These are phyloP conservation scores for Pichiaceae sp. DNA, from an alignment of 1,139 yeast species.

Conservation along the genomic window DNA sequence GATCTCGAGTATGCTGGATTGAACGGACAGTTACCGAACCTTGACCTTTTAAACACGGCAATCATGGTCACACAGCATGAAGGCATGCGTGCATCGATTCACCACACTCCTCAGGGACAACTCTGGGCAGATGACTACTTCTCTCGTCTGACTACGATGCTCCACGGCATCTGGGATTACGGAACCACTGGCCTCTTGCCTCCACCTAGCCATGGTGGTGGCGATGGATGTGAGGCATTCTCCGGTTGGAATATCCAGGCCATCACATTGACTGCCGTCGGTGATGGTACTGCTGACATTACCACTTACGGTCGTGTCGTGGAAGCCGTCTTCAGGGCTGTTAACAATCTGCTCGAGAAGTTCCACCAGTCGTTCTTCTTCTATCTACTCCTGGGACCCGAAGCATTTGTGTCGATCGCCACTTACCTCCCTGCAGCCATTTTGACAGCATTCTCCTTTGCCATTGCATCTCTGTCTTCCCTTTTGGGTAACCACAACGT, in stretches of 20 bases:
- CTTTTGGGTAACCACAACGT: slow-evolving; percentile 34
- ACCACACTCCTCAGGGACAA: slow-evolving; percentile 44
- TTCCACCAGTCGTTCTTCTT: slow-evolving; percentile 97
- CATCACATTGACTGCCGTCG: slow-evolving; percentile 62
- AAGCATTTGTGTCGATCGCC: slow-evolving; percentile 82
- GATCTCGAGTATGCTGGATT: slow-evolving; percentile 81
- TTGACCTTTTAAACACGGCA: slow-evolving; percentile 82
- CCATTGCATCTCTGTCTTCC: slow-evolving; percentile 60
- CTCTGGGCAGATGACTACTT: slow-evolving; percentile 37
- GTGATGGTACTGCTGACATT: slow-evolving; percentile 57
- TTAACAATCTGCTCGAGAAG: slow-evolving; percentile 87
- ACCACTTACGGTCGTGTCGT: slow-evolving; percentile 88
- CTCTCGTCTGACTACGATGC: slow-evolving; percentile 51
- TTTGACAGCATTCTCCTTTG: slow-evolving; percentile 60
- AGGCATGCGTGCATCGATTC: slow-evolving; percentile 60
- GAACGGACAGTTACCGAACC: slow-evolving; percentile 91
- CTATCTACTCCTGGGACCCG: slow-evolving; percentile 74
- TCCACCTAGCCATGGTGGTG: slow-evolving; percentile 12
- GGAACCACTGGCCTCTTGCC: slow-evolving; percentile 60
- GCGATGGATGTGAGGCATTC: slow-evolving; percentile 78
- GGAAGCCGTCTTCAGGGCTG: slow-evolving; percentile 81
- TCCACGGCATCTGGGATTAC: slow-evolving; percentile 58
- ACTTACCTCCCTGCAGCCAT: slow-evolving; percentile 87
- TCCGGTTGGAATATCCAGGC: slow-evolving; percentile 97
- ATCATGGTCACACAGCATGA: slow-evolving; percentile 66